Percentiles rank a stretch among this genome's conserved stretches.
phyloP scores from a whole-genome alignment of 495 filamentous ascomycete species.

The Neurospora sublineolata region DNA sequence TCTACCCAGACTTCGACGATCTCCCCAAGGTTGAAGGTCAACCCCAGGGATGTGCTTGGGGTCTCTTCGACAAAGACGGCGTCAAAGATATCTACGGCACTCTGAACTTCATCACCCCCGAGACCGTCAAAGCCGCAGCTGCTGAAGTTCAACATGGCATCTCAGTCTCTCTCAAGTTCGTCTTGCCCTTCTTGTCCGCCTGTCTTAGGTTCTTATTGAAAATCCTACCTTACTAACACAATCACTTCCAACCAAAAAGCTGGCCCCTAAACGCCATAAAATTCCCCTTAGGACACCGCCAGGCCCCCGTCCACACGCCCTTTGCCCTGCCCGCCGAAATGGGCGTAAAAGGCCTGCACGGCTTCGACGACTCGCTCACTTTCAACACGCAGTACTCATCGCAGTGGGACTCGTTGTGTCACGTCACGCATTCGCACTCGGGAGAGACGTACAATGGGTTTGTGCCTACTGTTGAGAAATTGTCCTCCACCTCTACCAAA shows the following conservation, averaged over 20 bases:
- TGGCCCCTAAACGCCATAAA: constrained; percentile 37
- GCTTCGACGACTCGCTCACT: constrained; percentile 45
- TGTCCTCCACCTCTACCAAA: constrained; percentile 6
- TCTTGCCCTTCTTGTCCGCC: background rate
- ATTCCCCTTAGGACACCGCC: constrained; percentile 40
- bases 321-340: constrained; percentile 29
- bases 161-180: constrained; percentile 49
- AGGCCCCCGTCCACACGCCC: constrained; percentile 39
- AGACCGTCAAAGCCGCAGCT: constrained; percentile 39
- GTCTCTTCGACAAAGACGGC: constrained; percentile 50
- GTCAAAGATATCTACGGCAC: constrained; percentile 48
- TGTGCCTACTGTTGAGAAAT: constrained; percentile 16
- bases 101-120: constrained; percentile 46
- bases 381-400: constrained; percentile 68
- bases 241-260: constrained; percentile 9
- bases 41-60: constrained; percentile 56
- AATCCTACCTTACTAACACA: background rate
- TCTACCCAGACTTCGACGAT: constrained; percentile 42
- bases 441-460: constrained; percentile 45
- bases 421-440: constrained; percentile 28
- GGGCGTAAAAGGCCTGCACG: constrained; percentile 16
- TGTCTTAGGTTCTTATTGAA: background rate
- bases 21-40: constrained; percentile 47
- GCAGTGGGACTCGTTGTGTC: constrained; percentile 72
- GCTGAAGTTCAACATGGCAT: constrained; percentile 43